A percentile compares a stretch with the other conserved stretches of the same genome.
Conservation (phyloP, 345 rosid species). For the Luvunga scandens region DNA sequence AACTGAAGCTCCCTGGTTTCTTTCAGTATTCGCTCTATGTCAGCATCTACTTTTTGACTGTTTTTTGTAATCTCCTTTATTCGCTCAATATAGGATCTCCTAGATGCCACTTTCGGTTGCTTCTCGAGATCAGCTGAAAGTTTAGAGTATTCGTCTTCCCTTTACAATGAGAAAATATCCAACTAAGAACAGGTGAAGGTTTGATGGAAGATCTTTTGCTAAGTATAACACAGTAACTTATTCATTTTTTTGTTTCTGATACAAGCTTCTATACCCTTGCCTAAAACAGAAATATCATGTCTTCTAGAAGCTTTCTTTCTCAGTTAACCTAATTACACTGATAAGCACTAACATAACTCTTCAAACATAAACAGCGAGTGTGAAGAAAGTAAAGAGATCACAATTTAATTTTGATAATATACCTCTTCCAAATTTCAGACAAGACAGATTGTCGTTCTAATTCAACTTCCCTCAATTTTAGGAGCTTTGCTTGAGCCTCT, state of each 20-base stretch:
- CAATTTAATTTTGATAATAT: conserved; percentile 3
- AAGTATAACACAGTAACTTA: background rate
- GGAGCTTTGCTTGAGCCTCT: conserved; percentile 51
- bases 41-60: conserved; percentile 76
- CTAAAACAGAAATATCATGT: background rate
- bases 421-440: conserved; percentile 65
- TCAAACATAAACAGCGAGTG: background rate
- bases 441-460: conserved; percentile 42
- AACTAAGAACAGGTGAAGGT: background rate
- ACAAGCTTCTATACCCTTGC: background rate
- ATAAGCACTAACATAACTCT: background rate
- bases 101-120: conserved; percentile 50
- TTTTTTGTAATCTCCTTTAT: conserved; percentile 82
- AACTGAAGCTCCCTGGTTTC: conserved; percentile 83
- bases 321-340: background rate
- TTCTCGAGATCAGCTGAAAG: conserved; percentile 47
- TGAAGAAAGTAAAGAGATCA: background rate
- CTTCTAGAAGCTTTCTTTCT: background rate
- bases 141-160: conserved; percentile 57
- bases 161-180: conserved; percentile 17
- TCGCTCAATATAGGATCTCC: conserved; percentile 58
- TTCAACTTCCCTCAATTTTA: conserved; percentile 53
- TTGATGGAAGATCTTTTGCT: background rate
- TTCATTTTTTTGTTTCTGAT: background rate
- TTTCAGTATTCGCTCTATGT: conserved; percentile 62